Evolutionary conservation across 148 eudicot genomes (phyloP).

Genomic region (Rheum nobile): DNA sequence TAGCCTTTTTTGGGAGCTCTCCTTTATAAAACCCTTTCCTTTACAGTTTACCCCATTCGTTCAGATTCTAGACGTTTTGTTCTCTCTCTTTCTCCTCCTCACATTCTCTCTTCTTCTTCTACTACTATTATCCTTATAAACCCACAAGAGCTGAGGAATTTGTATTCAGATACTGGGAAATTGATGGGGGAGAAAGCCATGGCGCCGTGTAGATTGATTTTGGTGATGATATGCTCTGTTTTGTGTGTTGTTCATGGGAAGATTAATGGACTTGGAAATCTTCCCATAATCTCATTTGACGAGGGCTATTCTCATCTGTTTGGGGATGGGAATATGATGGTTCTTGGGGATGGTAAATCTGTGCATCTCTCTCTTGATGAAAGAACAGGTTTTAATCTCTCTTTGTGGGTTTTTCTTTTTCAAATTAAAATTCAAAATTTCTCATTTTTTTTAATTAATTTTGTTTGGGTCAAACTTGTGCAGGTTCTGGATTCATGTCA

Average conservation of each 20-base stretch:
- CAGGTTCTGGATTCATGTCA: conserved; percentile 19
- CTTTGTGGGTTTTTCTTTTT: neutral
- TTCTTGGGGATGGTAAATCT: conserved; percentile 70
- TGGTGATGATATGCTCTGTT: conserved; percentile 23
- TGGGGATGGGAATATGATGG: conserved; percentile 80
- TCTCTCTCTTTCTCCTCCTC: neutral
- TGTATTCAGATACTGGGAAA: neutral
- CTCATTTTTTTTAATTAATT: neutral
- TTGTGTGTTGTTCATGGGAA: conserved; percentile 20
- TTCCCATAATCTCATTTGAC: conserved; percentile 67
- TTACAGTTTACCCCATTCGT: neutral
- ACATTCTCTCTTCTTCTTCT: neutral
- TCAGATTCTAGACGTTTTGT: conserved; percentile 3
- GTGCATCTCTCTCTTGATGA: conserved; percentile 82
- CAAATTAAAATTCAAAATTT: neutral
- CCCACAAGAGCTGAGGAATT: too few relatives aligned
- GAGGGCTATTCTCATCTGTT: conserved; percentile 90
- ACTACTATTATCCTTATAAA: neutral
- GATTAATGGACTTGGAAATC: conserved; percentile 19
- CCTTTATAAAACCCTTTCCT: neutral
- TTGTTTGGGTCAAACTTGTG: neutral
- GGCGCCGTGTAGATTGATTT: conserved; percentile 8
- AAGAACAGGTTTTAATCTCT: conserved; percentile 48
- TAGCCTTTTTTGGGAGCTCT: neutral
- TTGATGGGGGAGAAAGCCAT: neutral